phyloP scores from a whole-genome alignment of 441 rosid genomes.

The Rhodomyrtus psidioides region DNA sequence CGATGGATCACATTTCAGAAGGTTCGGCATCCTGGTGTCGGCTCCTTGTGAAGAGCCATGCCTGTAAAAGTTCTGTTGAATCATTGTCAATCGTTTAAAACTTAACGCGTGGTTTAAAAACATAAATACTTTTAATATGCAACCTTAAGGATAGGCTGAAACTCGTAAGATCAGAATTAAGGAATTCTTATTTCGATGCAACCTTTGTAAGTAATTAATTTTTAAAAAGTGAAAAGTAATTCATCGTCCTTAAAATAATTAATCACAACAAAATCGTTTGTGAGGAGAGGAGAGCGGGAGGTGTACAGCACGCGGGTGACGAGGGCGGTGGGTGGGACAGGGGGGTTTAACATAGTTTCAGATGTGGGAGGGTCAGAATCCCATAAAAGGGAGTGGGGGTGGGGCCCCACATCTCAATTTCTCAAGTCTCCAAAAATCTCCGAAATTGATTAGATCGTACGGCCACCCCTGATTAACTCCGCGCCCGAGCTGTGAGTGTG shows the following conservation, averaged over 20 bases:
- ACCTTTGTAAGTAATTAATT: too few species aligned
- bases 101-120: accelerated
- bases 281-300: neutral
- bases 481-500: neutral
- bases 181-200: neutral
- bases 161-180: neutral
- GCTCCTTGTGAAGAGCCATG: neutral
- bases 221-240: too few species aligned
- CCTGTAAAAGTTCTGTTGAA: accelerated
- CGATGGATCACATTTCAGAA: accelerated
- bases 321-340: neutral
- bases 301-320: neutral
- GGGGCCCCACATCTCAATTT: neutral
- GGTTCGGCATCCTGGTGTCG: neutral
- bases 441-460: neutral
- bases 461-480: neutral
- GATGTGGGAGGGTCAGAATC: neutral
- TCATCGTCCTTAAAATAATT: too few species aligned
- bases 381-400: neutral
- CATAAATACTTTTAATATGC: neutral
- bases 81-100: accelerated
- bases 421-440: neutral
- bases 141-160: neutral
- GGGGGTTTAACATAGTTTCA: neutral
- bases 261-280: neutral